A percentile compares a stretch with the other conserved stretches of the same genome.
Conservation (phyloP, 2,329 filamentous ascomycete genomes). For the Penicillium frequentans region DNA sequence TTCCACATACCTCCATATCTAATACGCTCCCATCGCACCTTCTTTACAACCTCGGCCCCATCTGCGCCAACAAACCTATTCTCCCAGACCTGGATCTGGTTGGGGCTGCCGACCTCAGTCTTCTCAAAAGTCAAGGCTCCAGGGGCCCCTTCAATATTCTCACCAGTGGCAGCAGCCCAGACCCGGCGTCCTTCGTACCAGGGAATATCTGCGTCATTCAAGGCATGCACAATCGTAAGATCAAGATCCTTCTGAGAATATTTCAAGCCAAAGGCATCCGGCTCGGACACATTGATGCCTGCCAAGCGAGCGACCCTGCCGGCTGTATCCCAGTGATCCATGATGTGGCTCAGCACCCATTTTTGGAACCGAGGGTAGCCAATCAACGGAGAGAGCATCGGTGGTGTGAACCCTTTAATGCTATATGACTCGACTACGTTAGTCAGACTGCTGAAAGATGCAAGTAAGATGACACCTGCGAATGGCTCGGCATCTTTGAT, state of each 20-base stretch:
- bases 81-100: conserved; percentile 42
- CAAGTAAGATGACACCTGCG: conserved; percentile 75
- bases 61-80: conserved; percentile 20
- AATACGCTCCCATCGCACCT: conserved; percentile 45
- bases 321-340: conserved; percentile 80
- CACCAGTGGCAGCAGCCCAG: conserved; percentile 41
- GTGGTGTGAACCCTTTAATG: conserved; percentile 73
- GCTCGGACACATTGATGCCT: conserved; percentile 26
- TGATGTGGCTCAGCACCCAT: conserved; percentile 62
- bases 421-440: conserved; percentile 75
- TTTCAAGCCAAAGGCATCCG: conserved; percentile 52
- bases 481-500: conserved; percentile 59
- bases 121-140: conserved; percentile 32
- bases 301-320: conserved; percentile 57
- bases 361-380: conserved; percentile 64
- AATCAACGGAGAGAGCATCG: conserved; percentile 71
- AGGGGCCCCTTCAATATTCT: conserved; percentile 20
- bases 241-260: conserved; percentile 57
- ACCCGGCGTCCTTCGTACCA: conserved; percentile 53
- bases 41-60: conserved; percentile 31
- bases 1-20: conserved; percentile 42
- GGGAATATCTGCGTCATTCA: conserved; percentile 79
- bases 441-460: conserved; percentile 74
- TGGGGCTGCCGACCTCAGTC: conserved; percentile 28
- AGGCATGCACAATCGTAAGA: conserved; percentile 74